Evolutionary conservation across 495 filamentous ascomycete genomes (phyloP).

Genomic region (Rhizodiscina lignyota): DNA sequence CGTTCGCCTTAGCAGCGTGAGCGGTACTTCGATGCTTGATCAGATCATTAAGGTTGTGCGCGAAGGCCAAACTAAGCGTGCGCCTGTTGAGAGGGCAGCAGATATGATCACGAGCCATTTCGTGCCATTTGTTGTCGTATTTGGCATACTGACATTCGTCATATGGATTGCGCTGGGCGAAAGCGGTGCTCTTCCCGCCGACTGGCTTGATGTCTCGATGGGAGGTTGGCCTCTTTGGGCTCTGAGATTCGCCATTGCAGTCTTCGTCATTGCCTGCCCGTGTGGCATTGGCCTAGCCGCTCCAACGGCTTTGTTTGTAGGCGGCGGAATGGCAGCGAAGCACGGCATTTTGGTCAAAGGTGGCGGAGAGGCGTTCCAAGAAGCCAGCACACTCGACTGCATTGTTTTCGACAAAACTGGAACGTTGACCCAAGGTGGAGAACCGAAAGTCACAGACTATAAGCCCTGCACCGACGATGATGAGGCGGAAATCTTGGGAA

Average conservation of each 20-base stretch:
- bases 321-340: constrained; percentile 71
- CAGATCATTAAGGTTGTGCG: constrained; percentile 80
- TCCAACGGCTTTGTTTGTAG: constrained; percentile 86
- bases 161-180: constrained; percentile 67
- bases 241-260: constrained; percentile 81
- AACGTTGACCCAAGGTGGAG: constrained; percentile 73
- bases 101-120: constrained; percentile 78
- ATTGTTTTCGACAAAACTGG: constrained; percentile 97
- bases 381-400: constrained; percentile 69
- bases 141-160: constrained; percentile 70
- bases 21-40: constrained; percentile 78
- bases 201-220: constrained; percentile 46
- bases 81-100: constrained; percentile 73
- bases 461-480: constrained; percentile 31
- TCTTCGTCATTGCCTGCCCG: constrained; percentile 90
- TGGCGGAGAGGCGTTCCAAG: constrained; percentile 92
- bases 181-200: constrained; percentile 44
- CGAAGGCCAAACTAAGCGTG: constrained; percentile 75
- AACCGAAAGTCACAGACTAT: constrained; percentile 62
- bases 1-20: constrained; percentile 49
- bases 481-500: constrained; percentile 26
- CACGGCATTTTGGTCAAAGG: constrained; percentile 85
- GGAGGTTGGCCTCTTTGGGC: constrained; percentile 81
- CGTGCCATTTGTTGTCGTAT: constrained; percentile 65
- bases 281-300: constrained; percentile 87